Base-by-base conservation (phyloP, 345 rosid genomes). In the Hypericum perforatum region DNA sequence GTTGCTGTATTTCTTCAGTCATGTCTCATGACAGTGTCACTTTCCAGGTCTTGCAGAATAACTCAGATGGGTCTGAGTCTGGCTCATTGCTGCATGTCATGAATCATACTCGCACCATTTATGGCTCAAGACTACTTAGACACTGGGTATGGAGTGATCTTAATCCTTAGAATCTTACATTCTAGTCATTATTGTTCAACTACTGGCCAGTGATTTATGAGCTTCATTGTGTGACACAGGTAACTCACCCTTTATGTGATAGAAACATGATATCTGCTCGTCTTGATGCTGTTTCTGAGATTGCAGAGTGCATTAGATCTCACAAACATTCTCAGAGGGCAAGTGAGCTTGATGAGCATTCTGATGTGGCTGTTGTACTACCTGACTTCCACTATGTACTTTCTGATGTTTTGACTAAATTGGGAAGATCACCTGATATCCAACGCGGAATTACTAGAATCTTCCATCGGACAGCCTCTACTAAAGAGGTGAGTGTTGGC, bases 231-330 rank as follows among this genome's bases (percentile, higher is more conserved):
- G 7, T 62, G 56, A 53, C 53, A 58, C 81, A 91, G 98, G 95
- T 91, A 72, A 74, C 77, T 74, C 96, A 87, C 69, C 98, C 98
- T 59, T 77, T 91, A 63, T 77, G 92, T 65, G 82, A 81, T 63
- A 75, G 74, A 78, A 78, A 76, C 73, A 69, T 81, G 86, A 91
- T 91, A 64, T 70, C 64, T 58, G 80, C 92, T 76, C 98, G 98
- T 63, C 98, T 87, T 64, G 92, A 82, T 76, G 96, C 95, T 74
- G 98, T 91, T 75, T 84, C 92, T 68, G 98, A 91, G 82, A 88
- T 87, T 65, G 73, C 78, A 65, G 87, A 78, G 58, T 79, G 80
- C 65, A 79, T 87, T 89, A 78, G 92, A 29, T 78, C 82, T 52
- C 62, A 53, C 58, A 85, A 65, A 72, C 71, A 65, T 57, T 69